Evolutionary conservation across 2,329 filamentous ascomycete species (phyloP), one percentile per base, ranked within the genome.

Genomic region (Colletotrichum godetiae): DNA sequence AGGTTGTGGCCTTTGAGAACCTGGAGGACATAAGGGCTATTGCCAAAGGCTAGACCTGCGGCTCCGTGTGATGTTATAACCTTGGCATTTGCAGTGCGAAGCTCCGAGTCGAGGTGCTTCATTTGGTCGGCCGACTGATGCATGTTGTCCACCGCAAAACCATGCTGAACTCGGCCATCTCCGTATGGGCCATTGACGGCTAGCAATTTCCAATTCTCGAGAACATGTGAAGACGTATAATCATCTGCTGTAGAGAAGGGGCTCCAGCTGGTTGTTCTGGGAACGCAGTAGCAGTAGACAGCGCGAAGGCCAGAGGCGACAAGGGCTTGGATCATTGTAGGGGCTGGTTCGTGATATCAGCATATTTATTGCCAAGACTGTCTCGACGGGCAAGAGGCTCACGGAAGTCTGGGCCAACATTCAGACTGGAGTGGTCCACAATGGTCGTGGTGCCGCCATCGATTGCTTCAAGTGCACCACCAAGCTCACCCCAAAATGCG

Each of bases 401-500:
- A 56, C 31, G 75, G 35, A 35, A 65, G 22, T 69, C 71, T 3
- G 68, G 49, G 15, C 67, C 63, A 27, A 69, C 57, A 67, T 74
- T 75, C 31, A 67, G 62, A 46, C 70, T 69, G 10, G 74, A 72
- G 33, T 75, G 75, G 15, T 76, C 68, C n/a, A 76, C 59, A 4
- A 73, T 68, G 0, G 83, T 85, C 0, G 85, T 87, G 7, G 82
- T 85, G 0, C 85, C 85, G 0, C 79, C 82, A 53, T 86, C 82
- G 7, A 86, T 75, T 12, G 78, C 77, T 74, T 86, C 84, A 15
- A 85, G 76, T 19, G 78, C 79, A 2, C 84, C 85, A 11, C 79
- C 81, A 5, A 86, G 76, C 71, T 84, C 77, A n/a, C 84, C 84
- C 81, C 85, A 86, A 77, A 86, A 88, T 3, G 86, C 77, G 68